Evolutionary conservation across 2,329 filamentous ascomycete species (phyloP), one percentile per base, ranked within the genome.

Genomic region (Septoria petroselini): DNA sequence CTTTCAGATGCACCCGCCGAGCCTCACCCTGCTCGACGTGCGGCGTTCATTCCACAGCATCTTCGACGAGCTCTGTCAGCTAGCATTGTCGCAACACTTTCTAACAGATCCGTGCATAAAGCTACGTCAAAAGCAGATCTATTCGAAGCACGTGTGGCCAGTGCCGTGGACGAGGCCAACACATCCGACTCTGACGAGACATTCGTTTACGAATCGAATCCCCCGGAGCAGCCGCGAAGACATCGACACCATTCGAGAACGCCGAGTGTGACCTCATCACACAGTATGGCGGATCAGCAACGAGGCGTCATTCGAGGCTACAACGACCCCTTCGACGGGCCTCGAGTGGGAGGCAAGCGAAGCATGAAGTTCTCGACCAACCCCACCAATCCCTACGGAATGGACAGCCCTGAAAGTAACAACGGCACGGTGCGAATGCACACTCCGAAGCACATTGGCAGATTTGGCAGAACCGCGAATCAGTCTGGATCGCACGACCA

Each of bases 171-270:
- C 67, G 91, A 97, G 69, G 90, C 89, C 37, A 88, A 96, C 68
- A 95, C 91, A 9, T 96, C 91, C 5, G 93, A 98, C 68, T 97
- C 91, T 1, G 93, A 96, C 64, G 93, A 97, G 70, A 97, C 93
- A 0, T 98, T 97, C 69, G 93, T 98, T 12, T 98, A 98, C 71
- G 93, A 98, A 70, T 97, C 93, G 19, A 98, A 98, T 64, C 93
- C 91, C 7, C 78, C 79, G 11, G 82, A 84, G 58, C 73, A 76
- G 18, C 75, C 71, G 47, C 70, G 78, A 23, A 74, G 79, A 43
- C 87, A 88, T 43, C 81, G 90, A 54, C 89, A 91, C 69, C 91
- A 97, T 71, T 97, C 91, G 15, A 83, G 93, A 55, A 98, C 93
- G 1, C 93, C 93, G 5, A 97, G 91, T 69, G 87, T 90, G 35